A percentile compares a stretch with the other conserved stretches of the same genome.
phyloP scores from a whole-genome alignment of 2,329 filamentous ascomycete species.

The Phialophora expanda region DNA sequence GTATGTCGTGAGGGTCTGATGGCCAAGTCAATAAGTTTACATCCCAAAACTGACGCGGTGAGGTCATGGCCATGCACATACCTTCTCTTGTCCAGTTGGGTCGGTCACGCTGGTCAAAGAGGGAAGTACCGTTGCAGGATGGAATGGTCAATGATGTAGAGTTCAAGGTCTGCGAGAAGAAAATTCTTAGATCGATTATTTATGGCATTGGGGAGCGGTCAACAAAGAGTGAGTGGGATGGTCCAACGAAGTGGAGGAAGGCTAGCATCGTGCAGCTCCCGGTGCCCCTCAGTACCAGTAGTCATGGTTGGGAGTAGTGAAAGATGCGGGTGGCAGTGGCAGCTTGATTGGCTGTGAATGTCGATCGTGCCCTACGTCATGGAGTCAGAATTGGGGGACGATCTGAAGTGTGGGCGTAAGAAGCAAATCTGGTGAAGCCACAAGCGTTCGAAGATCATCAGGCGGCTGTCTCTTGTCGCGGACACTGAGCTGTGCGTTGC shows the following conservation, averaged over 20 bases:
- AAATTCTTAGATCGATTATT: not conserved
- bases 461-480: too few species aligned
- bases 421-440: not conserved
- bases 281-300: constrained; percentile 5
- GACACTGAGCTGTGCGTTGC: too few species aligned
- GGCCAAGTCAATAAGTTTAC: not conserved
- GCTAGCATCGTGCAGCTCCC: not conserved
- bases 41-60: not conserved
- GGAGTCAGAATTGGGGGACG: not conserved
- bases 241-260: not conserved
- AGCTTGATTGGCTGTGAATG: constrained; percentile 8
- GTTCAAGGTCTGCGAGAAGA: not conserved
- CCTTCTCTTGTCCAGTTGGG: not conserved
- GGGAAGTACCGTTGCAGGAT: not conserved
- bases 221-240: not conserved
- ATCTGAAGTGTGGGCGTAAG: not conserved
- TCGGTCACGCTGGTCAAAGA: not conserved
- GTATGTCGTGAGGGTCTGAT: not conserved
- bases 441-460: not conserved
- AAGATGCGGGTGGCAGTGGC: constrained; percentile 1
- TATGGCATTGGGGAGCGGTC: not conserved
- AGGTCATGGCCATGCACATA: not conserved
- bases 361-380: not conserved
- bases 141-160: not conserved
- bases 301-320: not conserved